These are phyloP conservation scores for Globisporangium canariense DNA, from an alignment of 352 stramenopile genomes.

Conservation along the genomic window DNA sequence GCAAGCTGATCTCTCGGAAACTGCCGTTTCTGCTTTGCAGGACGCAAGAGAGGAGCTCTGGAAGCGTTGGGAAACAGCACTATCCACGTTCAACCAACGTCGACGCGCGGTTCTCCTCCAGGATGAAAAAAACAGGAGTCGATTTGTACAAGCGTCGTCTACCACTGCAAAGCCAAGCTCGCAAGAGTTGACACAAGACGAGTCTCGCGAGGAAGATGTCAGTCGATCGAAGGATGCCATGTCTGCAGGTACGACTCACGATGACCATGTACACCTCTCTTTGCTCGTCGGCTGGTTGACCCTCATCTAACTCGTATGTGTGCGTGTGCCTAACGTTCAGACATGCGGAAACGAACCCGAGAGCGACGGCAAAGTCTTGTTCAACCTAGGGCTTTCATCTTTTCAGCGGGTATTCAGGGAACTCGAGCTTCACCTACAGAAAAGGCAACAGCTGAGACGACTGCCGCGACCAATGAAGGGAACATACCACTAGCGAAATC, in stretches of 20 bases:
- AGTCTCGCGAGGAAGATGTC: not conserved
- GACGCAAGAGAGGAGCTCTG: conserved; percentile 22
- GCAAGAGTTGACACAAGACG: not conserved
- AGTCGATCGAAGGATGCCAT: not conserved
- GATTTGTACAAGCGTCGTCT: not conserved
- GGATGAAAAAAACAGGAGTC: not conserved
- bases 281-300: not conserved
- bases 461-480: not conserved
- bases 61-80: conserved; percentile 19
- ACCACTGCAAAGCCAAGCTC: not conserved
- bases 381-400: conserved; percentile 11
- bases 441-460: not conserved
- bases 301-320: not conserved
- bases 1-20: not conserved
- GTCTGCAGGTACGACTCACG: conserved; percentile 4
- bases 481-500: not conserved
- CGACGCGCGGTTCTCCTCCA: not conserved
- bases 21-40: not conserved
- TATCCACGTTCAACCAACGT: conserved; percentile 10
- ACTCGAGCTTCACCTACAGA: not conserved
- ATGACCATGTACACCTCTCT: not conserved
- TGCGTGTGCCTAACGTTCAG: not conserved
- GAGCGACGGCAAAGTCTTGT: conserved; percentile 31
- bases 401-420: not conserved
- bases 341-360: conserved; percentile 24